A percentile compares a stretch with the other conserved stretches of the same genome.
Conservation (phyloP, 2,329 filamentous ascomycete genomes). For the Escovopsis sp. region DNA sequence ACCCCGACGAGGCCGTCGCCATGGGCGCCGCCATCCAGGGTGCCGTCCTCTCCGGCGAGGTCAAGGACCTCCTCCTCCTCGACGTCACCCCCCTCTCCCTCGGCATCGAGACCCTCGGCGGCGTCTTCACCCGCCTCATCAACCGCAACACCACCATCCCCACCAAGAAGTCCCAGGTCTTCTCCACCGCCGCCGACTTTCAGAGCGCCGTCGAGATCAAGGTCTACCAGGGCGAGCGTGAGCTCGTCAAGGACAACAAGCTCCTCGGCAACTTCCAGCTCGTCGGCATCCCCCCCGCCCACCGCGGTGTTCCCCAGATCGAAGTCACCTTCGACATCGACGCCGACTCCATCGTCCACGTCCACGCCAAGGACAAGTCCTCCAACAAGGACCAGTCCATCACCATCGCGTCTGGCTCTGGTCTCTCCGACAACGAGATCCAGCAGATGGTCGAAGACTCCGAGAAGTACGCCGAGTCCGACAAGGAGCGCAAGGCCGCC, state of each 20-base stretch:
- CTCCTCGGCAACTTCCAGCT: conserved; percentile 98
- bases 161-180: conserved; percentile 97
- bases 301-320: conserved; percentile 89
- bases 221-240: conserved; percentile 99
- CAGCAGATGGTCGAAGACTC: conserved; percentile 96
- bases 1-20: conserved; percentile 95
- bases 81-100: conserved; percentile 93
- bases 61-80: conserved; percentile 87
- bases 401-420: conserved; percentile 94
- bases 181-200: conserved; percentile 96
- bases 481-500: conserved; percentile 91
- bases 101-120: conserved; percentile 94
- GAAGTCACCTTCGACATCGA: conserved; percentile 99
- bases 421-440: conserved; percentile 89
- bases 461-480: conserved; percentile 85
- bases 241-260: conserved; percentile 98
- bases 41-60: conserved; percentile 90
- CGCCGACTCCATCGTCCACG: conserved; percentile 93
- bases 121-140: conserved; percentile 95
- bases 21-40: conserved; percentile 96
- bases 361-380: conserved; percentile 97
- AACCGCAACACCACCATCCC: conserved; percentile 99
- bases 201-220: conserved; percentile 99
- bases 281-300: conserved; percentile 87
- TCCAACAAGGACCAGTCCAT: conserved; percentile 99